Conservation (phyloP, 2,329 filamentous ascomycete genomes). For the Passalora sequoiae region DNA sequence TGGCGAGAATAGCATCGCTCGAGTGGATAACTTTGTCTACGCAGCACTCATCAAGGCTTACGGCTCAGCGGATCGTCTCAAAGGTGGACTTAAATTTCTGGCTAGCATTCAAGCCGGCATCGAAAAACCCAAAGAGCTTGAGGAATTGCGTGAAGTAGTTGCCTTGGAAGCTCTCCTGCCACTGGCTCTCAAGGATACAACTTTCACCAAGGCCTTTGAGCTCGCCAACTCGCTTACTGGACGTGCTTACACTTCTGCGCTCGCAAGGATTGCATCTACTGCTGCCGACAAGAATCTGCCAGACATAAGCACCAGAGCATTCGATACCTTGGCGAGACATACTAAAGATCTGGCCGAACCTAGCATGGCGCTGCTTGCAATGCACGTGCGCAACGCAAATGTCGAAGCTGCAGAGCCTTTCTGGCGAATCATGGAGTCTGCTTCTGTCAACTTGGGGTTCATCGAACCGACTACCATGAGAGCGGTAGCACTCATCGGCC, state of each 20-base stretch:
- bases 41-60: constrained; percentile 89
- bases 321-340: constrained; percentile 47
- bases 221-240: constrained; percentile 62
- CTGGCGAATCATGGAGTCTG: constrained; percentile 67
- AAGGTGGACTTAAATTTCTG: constrained; percentile 80
- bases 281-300: constrained; percentile 76
- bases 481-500: constrained; percentile 77
- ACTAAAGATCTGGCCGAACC: constrained; percentile 48
- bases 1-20: constrained; percentile 62
- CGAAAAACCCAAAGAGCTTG: constrained; percentile 37
- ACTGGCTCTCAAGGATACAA: constrained; percentile 64
- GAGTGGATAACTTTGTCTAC: constrained; percentile 80
- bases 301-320: constrained; percentile 58
- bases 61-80: constrained; percentile 69
- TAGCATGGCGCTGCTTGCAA: constrained; percentile 76
- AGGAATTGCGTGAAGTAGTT: constrained; percentile 62
- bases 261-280: constrained; percentile 67
- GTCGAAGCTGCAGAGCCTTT: constrained; percentile 70
- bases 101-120: constrained; percentile 64
- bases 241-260: constrained; percentile 55
- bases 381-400: constrained; percentile 78
- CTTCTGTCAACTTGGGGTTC: constrained; percentile 59
- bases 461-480: constrained; percentile 91
- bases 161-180: constrained; percentile 72
- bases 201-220: constrained; percentile 66